A percentile compares a stretch with the other conserved stretches of the same genome.
These are phyloP conservation scores for Aspergillus coremiiformis DNA, from an alignment of 495 filamentous ascomycete genomes.

Conservation along the genomic window DNA sequence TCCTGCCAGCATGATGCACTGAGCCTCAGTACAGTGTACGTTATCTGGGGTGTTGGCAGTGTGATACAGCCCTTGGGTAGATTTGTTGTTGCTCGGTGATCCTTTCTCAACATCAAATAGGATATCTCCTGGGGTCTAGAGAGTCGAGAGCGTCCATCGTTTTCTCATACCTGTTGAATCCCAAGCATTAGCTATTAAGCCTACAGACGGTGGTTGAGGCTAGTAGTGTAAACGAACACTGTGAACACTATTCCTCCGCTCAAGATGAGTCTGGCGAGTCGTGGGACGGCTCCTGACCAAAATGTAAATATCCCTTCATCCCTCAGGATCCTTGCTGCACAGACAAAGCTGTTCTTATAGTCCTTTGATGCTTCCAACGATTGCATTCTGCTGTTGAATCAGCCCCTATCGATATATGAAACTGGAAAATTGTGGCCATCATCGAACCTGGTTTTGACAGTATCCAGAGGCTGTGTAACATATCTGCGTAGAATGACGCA, in stretches of 20 bases:
- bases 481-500: conserved; percentile 32
- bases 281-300: conserved; percentile 87
- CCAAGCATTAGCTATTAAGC: conserved; percentile 5
- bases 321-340: conserved; percentile 73
- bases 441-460: conserved; percentile 76
- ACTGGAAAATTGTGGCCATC: neutral
- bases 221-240: conserved; percentile 54
- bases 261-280: conserved; percentile 74
- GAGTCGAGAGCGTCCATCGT: conserved; percentile 80
- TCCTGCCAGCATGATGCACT: neutral
- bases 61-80: neutral
- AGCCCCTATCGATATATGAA: neutral
- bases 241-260: conserved; percentile 97
- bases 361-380: conserved; percentile 75
- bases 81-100: neutral
- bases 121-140: conserved; percentile 76
- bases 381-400: conserved; percentile 67
- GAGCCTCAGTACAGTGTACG: neutral
- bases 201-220: neutral
- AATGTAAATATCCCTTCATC: conserved; percentile 87
- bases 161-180: conserved; percentile 75
- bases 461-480: conserved; percentile 83
- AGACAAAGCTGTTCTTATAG: conserved; percentile 86
- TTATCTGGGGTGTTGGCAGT: neutral
- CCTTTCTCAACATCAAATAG: conserved; percentile 49